Evolutionary conservation across 2,329 filamentous ascomycete species (phyloP), one percentile per base, ranked within the genome.

Genomic region (Arthroderma uncinatum): DNA sequence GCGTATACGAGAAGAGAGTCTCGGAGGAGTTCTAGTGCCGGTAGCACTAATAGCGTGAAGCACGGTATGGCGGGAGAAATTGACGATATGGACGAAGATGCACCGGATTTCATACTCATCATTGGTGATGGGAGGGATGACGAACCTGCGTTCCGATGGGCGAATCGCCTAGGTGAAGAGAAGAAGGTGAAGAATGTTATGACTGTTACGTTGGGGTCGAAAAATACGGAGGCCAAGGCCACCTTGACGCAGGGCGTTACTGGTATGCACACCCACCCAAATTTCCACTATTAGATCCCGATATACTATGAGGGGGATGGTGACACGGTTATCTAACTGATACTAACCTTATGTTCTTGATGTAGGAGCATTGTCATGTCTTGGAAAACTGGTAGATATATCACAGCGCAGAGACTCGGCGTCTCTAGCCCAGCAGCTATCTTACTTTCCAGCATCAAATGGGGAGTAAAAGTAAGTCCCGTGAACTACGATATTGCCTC

Each of bases 121-220:
- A 82, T 91, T 34, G 92, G 92, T 37, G 91, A 96, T 66, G 89
- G 91, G 42, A 84, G 92, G 33, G 92, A 96, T 64, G 93, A 97
- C 63, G 92, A 97, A 68, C 86, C 89, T 64, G 86, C 95, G 19
- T 97, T 95, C 75, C 85, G 85, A 61, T 97, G 93, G 92, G 93
- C 92, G 16, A 95, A 96, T 72, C 78, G 82, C 53, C 74, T 95
- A 9, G 78, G 78, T 21, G 77, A 79, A 2, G 73, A 79, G 7
- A 78, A 79, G 16, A 73, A 74, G 1, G 78, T 90, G 44, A 73
- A 83, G 53, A 79, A 89, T 57, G 87, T 93, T 2, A 83, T 86
- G 60, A 95, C 91, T 1, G 90, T 95, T 21, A 94, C 88, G 62
- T 76, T 97, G 36, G 90, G 91, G 54, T 87, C 81, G 66, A 82